phyloP scores from a whole-genome alignment of 2,329 filamentous ascomycete genomes.

The Ascosphaera apis region DNA sequence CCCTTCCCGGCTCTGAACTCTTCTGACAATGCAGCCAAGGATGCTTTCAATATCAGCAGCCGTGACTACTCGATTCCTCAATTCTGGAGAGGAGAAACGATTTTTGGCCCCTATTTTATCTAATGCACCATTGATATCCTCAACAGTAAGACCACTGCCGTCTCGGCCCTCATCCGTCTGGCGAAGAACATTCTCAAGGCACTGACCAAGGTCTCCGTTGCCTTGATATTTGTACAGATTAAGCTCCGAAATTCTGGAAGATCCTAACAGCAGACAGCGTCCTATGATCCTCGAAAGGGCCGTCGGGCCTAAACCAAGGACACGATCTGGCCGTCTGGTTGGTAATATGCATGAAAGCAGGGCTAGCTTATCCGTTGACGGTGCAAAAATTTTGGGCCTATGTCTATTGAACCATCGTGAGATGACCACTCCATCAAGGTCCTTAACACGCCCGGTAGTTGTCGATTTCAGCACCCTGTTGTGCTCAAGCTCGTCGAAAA shows the following conservation, averaged over 20 bases:
- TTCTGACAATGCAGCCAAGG: conserved; percentile 34
- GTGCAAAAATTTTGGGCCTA: conserved; percentile 31
- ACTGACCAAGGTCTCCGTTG: conserved; percentile 46
- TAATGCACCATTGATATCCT: conserved; percentile 47
- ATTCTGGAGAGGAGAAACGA: conserved; percentile 43
- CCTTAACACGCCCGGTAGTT: conserved; percentile 10
- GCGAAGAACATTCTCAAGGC: conserved; percentile 40
- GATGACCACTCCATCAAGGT: conserved; percentile 24
- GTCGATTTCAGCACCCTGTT: conserved; percentile 17
- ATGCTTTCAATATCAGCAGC: conserved; percentile 21
- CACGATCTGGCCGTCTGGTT: conserved; percentile 51
- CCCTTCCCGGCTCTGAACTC: conserved; percentile 42
- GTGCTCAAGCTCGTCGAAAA: conserved; percentile 44
- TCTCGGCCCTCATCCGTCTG: conserved; percentile 28
- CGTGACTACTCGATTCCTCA: conserved; percentile 22
- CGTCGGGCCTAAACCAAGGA: conserved; percentile 44
- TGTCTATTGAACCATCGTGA: conserved; percentile 47
- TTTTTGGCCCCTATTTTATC: conserved; percentile 43
- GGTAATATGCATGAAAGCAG: conserved; percentile 57
- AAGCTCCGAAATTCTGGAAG: conserved; percentile 37
- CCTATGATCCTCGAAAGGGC: conserved; percentile 44
- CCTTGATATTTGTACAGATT: conserved; percentile 36
- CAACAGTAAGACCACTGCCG: conserved; percentile 33
- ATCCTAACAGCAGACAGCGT: conserved; percentile 41
- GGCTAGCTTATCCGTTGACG: conserved; percentile 35